Base-by-base conservation (phyloP, 306 rosid genomes). In the Prunus davidiana region DNA sequence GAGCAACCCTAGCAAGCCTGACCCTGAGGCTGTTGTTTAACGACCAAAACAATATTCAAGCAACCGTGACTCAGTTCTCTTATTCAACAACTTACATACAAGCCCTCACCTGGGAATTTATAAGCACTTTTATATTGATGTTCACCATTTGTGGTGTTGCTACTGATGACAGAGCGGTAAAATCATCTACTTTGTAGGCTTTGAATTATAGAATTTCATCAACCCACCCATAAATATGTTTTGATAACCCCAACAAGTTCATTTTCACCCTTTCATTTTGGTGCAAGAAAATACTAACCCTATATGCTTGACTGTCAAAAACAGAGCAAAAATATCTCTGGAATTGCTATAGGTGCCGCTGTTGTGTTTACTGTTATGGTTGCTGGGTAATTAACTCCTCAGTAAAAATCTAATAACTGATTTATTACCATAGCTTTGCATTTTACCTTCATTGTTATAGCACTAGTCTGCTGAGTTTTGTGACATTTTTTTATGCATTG, bases 121-220 rank as follows among this genome's bases (percentile, higher is more conserved):
- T 76, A 10, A 77, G 51, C 79, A 71, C 91, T 47, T 83, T 71
- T 69, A 73, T 78, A 41, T 55, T 84, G 16, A 73, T 82, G 83
- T 69, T 87, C 80, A 85, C 84, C 63, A 88, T 84, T 78, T 79
- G 82, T 24, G 87, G 83, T 60, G 87, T 75, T 46, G 81, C 85
- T 66, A 81, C 89, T 60, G 85, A 88, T 80, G 75, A 82, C 47
- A 86, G 87, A 80, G 87, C 84, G 76, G 86, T 84, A 85, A 58
- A 5, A 51, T 28, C 28, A 54, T 52, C 63, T 49, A 27, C 25
- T 55, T 27, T 66, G 43, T 38, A 38, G 43, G 43, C 43, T 38
- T 38, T 38, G 43, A 6, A 38, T 38, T 6, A 38, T 38, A 38
- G 9, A 38, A 34, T 34, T 34, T 34, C 38, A 5, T 34, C 38